Percentiles rank a stretch among this genome's conserved stretches.
These are phyloP conservation scores for Debaryomyces sp. DNA, from an alignment of 1,139 yeast genomes.

Conservation along the genomic window DNA sequence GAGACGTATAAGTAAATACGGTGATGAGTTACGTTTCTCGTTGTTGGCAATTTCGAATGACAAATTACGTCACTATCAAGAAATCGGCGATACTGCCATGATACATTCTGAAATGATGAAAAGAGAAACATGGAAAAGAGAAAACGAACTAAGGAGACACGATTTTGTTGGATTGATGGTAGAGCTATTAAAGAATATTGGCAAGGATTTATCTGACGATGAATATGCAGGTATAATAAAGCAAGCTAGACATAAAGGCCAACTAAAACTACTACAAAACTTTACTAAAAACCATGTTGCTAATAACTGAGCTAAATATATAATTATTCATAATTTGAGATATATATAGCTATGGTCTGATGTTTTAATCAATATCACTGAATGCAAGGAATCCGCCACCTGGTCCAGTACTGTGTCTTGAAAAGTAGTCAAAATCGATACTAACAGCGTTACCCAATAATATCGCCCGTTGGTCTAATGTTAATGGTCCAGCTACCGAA, in stretches of 20 bases:
- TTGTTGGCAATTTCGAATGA: constrained; percentile 58
- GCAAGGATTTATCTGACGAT: constrained; percentile 36
- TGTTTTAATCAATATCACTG: constrained; percentile 35
- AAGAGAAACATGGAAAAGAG: constrained; percentile 42
- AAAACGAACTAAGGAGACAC: constrained; percentile 52
- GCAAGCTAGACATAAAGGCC: constrained; percentile 30
- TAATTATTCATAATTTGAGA: background rate
- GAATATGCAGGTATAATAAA: constrained; percentile 48
- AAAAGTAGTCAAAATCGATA: constrained; percentile 93
- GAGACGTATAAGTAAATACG: constrained; percentile 49
- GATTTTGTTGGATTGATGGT: constrained; percentile 58
- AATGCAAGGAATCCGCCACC: constrained; percentile 43
- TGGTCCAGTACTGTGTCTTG: constrained; percentile 73
- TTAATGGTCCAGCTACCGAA: constrained; percentile 49
- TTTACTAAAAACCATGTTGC: constrained; percentile 4
- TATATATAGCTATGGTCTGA: background rate
- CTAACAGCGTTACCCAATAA: constrained; percentile 85
- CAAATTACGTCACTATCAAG: constrained; percentile 40
- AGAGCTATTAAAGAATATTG: constrained; percentile 46
- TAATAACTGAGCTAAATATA: background rate
- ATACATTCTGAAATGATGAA: constrained; percentile 34
- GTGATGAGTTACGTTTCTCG: constrained; percentile 61
- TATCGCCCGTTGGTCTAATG: constrained; percentile 83
- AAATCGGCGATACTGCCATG: constrained; percentile 38
- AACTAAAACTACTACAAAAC: constrained; percentile 13